Conservation (phyloP, 2,329 filamentous ascomycete genomes). For the Penicillium sp. region DNA sequence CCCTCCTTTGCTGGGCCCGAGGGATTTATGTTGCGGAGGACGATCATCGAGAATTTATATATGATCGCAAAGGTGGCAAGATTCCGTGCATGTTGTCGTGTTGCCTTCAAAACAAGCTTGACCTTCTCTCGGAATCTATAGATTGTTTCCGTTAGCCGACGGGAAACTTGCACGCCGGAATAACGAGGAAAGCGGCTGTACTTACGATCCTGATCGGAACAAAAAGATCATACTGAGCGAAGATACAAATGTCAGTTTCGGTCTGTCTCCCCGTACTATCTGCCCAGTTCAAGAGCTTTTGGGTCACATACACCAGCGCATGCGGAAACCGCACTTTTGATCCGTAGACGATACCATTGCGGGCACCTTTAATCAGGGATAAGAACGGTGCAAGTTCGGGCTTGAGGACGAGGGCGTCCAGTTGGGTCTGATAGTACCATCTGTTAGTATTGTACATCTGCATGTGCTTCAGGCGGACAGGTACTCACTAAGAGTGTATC, state of each 20-base stretch:
- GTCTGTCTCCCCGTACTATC: not conserved
- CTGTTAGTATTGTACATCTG: constrained; percentile 5
- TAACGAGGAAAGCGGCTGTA: constrained; percentile 19
- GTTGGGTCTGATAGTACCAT: constrained; percentile 53
- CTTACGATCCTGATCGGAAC: constrained; percentile 85
- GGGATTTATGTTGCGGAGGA: constrained; percentile 61
- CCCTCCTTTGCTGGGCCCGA: constrained; percentile 57
- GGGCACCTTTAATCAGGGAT: constrained; percentile 83
- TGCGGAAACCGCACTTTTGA: constrained; percentile 98
- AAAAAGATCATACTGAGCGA: constrained; percentile 82
- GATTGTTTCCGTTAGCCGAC: constrained; percentile 8
- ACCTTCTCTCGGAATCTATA: constrained; percentile 71
- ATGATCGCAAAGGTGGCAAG: constrained; percentile 86
- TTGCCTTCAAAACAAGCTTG: constrained; percentile 77
- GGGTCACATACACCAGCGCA: constrained; percentile 70
- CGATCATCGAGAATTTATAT: constrained; percentile 81
- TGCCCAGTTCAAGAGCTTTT: not conserved
- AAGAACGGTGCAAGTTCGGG: constrained; percentile 83
- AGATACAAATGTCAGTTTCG: constrained; percentile 12
- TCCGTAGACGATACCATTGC: constrained; percentile 96
- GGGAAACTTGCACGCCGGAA: constrained; percentile 2
- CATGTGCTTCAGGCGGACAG: constrained; percentile 10
- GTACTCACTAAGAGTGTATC: constrained; percentile 35
- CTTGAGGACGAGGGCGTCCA: constrained; percentile 78
- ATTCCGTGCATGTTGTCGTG: constrained; percentile 85